Conservation (phyloP, 495 filamentous ascomycete species). For the Aspergillus taichungensis region DNA sequence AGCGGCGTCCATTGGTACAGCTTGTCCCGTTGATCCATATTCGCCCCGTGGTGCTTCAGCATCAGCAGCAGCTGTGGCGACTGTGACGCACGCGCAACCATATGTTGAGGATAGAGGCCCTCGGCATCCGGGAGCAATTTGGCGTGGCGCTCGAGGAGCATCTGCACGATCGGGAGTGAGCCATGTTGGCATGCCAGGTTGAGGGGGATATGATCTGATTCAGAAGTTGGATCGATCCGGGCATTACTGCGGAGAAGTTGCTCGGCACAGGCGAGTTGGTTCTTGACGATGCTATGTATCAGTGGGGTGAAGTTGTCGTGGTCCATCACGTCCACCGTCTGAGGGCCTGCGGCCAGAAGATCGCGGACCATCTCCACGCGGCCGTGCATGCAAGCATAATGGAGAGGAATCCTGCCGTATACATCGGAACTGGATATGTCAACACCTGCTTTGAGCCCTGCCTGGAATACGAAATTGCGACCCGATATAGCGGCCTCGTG, state of each 20-base stretch:
- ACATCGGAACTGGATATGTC: constrained; percentile 77
- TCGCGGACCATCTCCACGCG: constrained; percentile 72
- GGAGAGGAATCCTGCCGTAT: constrained; percentile 86
- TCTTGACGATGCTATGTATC: constrained; percentile 87
- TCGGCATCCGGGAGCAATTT: constrained; percentile 83
- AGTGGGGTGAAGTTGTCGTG: constrained; percentile 96
- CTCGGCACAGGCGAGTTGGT: constrained; percentile 67
- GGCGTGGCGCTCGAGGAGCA: constrained; percentile 71
- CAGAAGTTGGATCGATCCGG: constrained; percentile 68
- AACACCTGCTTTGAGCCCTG: constrained; percentile 60
- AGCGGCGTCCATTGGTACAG: constrained; percentile 95
- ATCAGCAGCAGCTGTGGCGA: constrained; percentile 68
- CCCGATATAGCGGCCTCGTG: constrained; percentile 93
- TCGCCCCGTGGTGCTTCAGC: constrained; percentile 78
- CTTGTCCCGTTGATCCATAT: constrained; percentile 87
- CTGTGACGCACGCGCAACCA: constrained; percentile 84
- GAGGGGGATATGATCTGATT: constrained; percentile 86
- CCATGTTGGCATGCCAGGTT: constrained; percentile 93
- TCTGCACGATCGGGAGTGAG: constrained; percentile 68
- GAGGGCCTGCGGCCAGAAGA: constrained; percentile 50
- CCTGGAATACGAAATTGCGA: constrained; percentile 62
- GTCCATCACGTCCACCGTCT: constrained; percentile 76
- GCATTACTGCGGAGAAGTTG: constrained; percentile 64
- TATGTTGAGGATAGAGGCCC: constrained; percentile 93
- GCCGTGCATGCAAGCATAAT: constrained; percentile 95